Percentiles rank a stretch among this genome's conserved stretches.
Evolutionary conservation across 441 rosid genomes (phyloP).

Genomic region (Oxalis stricta): DNA sequence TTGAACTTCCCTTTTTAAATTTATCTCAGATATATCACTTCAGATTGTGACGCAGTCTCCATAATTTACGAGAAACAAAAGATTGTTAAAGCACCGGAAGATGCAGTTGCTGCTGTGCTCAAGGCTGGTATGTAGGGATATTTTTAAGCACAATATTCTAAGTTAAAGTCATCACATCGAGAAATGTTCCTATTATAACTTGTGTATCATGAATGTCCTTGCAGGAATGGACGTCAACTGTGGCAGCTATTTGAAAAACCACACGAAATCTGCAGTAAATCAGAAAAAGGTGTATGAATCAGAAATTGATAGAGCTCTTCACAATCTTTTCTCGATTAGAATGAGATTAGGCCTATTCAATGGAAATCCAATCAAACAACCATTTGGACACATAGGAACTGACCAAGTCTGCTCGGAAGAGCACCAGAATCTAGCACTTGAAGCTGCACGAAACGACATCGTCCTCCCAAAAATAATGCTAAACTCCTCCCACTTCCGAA

Average conservation of each 20-base stretch:
- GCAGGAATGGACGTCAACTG: conserved; percentile 87
- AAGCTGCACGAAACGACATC: conserved; percentile 71
- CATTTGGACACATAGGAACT: conserved; percentile 46
- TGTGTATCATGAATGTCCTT: no score
- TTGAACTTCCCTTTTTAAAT: neutral
- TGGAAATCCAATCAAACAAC: conserved; percentile 44
- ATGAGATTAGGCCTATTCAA: conserved; percentile 77
- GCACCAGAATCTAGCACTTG: conserved; percentile 67
- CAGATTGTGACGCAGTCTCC: conserved; percentile 77
- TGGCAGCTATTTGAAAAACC: conserved; percentile 43
- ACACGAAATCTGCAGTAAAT: conserved; percentile 54
- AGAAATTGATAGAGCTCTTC: conserved; percentile 53
- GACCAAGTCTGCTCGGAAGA: conserved; percentile 47
- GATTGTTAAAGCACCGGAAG: conserved; percentile 60
- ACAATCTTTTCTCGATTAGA: conserved; percentile 55
- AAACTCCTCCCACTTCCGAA: conserved; percentile 42
- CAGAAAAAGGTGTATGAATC: conserved; percentile 41
- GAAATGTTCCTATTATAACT: no score
- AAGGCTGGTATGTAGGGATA: conserved; percentile 38
- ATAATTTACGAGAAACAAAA: conserved; percentile 44
- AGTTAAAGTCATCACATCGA: no score
- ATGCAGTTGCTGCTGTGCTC: conserved; percentile 65
- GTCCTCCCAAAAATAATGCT: conserved; percentile 47
- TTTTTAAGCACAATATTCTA: no score
- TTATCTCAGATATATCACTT: conserved; percentile 52